Evolutionary conservation across 257 asterid genomes (phyloP).

Genomic region (Leonotis leonurus): DNA sequence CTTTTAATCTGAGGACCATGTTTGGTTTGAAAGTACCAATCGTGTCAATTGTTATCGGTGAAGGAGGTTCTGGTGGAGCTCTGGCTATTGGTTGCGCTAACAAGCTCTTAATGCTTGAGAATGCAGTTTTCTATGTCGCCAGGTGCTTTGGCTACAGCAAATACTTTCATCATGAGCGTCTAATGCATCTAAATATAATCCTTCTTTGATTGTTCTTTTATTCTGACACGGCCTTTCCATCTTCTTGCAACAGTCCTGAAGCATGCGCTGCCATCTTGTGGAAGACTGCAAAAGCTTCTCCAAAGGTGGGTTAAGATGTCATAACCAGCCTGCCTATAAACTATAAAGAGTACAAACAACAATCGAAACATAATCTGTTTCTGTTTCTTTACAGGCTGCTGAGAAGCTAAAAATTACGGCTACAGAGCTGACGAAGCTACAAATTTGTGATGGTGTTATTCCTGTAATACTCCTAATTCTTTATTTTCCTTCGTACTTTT

Average conservation of each 20-base stretch:
- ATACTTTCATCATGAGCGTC: too few species aligned
- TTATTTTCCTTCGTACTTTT: conserved; percentile 1
- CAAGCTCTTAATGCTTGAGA: conserved; percentile 93
- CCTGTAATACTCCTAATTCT: conserved; percentile 55
- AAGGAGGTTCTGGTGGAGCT: conserved; percentile 99
- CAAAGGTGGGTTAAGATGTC: conserved; percentile 48
- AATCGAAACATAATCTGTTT: conserved; percentile 21
- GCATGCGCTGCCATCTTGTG: conserved; percentile 97
- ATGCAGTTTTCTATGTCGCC: conserved; percentile 96
- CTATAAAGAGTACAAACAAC: conserved; percentile 13
- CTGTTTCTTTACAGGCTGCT: conserved; percentile 76
- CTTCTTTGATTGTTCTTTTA: not conserved
- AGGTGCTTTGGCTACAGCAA: conserved; percentile 62
- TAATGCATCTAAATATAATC: not conserved
- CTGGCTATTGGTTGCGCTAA: conserved; percentile 96
- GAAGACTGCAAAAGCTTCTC: conserved; percentile 80
- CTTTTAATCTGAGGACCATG: conserved; percentile 90
- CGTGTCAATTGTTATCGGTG: conserved; percentile 83
- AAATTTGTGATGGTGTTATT: conserved; percentile 64
- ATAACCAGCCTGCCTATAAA: conserved; percentile 5
- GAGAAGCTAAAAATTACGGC: conserved; percentile 88
- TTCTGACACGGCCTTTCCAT: conserved; percentile 15
- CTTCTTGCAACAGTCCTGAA: conserved; percentile 71
- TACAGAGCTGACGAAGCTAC: conserved; percentile 52
- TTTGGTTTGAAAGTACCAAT: conserved; percentile 96